Evolutionary conservation across 2,329 filamentous ascomycete genomes (phyloP).

Genomic region (Magnaporthiopsis rhizophila): DNA sequence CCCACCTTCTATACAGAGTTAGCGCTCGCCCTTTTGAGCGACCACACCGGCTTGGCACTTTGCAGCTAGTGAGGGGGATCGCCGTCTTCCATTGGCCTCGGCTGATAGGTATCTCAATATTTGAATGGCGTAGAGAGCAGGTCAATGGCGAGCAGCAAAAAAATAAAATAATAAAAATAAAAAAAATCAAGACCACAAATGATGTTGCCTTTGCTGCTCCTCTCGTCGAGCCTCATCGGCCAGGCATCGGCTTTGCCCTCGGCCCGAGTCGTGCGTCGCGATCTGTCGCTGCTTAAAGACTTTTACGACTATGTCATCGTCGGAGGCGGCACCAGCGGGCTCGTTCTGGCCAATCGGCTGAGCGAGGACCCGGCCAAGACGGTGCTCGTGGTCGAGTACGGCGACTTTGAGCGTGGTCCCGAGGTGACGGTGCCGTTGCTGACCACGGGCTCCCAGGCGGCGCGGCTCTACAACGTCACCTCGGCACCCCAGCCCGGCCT

Average conservation of each 20-base stretch:
- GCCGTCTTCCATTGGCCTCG: background rate
- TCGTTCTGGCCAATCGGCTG: constrained; percentile 34
- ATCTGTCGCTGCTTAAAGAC: background rate
- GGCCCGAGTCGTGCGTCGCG: background rate
- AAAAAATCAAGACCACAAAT: background rate
- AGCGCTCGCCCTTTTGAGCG: background rate
- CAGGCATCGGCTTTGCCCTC: background rate
- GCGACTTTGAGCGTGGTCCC: constrained; percentile 14
- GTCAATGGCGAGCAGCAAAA: background rate
- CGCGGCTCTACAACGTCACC: constrained; percentile 4
- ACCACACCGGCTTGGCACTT: too few relatives aligned
- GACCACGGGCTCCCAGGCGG: constrained; percentile 1
- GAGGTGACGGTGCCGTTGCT: constrained; percentile 4
- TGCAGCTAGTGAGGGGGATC: background rate
- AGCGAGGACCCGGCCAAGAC: constrained; percentile 25
- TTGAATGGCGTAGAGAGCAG: background rate
- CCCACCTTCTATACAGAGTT: too few relatives aligned
- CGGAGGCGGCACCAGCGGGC: constrained; percentile 37
- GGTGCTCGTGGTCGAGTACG: constrained; percentile 20
- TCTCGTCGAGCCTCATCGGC: background rate
- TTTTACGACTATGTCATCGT: constrained; percentile 32
- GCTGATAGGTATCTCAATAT: too few relatives aligned
- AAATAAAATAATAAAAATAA: background rate
- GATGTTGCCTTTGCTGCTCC: background rate
- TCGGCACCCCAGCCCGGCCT: constrained; percentile 25